Percentiles rank a stretch among this genome's conserved stretches.
phyloP scores from a whole-genome alignment of 371 early-diverging fungal genomes.

The Batkoa obscura region DNA sequence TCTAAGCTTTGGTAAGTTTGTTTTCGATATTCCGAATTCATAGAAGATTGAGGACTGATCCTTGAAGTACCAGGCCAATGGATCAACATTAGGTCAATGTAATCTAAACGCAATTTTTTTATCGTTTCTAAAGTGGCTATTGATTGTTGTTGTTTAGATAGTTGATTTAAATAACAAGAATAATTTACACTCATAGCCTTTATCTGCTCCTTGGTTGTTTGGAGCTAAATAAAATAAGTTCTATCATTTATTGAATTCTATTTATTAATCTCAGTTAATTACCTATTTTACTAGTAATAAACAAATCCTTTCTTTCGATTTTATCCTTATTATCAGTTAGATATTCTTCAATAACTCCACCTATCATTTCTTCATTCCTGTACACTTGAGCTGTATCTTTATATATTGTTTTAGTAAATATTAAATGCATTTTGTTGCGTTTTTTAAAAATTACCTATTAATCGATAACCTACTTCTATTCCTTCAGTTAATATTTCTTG shows the following conservation, averaged over 20 bases:
- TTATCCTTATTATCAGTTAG: conserved; percentile 31
- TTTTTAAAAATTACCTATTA: conserved; percentile 28
- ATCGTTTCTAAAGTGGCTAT: conserved; percentile 37
- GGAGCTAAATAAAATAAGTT: neutral
- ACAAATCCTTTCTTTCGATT: conserved; percentile 63
- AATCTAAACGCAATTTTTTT: conserved; percentile 30
- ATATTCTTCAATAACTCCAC: conserved; percentile 35
- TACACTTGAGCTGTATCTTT: conserved; percentile 55
- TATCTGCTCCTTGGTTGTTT: conserved; percentile 50
- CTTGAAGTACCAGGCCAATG: conserved; percentile 66
- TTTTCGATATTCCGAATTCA: conserved; percentile 21
- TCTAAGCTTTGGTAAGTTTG: conserved; percentile 58
- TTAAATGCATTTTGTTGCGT: no score
- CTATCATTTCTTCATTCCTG: conserved; percentile 69
- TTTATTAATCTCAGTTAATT: conserved; percentile 6
- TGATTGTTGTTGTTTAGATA: conserved; percentile 5
- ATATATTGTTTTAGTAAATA: neutral
- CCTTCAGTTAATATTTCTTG: conserved; percentile 30
- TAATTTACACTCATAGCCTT: conserved; percentile 47
- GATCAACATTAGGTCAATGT: conserved; percentile 71
- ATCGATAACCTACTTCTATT: conserved; percentile 37
- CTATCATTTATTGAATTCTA: no score
- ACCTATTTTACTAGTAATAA: conserved; percentile 88
- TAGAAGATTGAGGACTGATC: conserved; percentile 16
- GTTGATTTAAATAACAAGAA: conserved; percentile 17